Evolutionary conservation across 495 filamentous ascomycete genomes (phyloP).

Genomic region (Talaromyces wortmannii): DNA sequence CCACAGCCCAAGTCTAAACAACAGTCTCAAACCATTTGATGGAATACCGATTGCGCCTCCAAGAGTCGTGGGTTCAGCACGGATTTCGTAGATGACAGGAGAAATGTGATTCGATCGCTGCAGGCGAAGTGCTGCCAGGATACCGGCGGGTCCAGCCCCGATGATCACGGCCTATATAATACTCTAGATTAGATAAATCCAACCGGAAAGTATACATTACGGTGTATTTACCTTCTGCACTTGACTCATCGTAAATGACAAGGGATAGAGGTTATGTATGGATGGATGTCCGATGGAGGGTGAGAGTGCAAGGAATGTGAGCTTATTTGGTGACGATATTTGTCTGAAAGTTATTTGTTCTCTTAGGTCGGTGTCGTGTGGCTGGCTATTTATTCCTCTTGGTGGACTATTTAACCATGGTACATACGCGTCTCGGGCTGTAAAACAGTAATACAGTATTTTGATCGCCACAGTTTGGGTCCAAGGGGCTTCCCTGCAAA

Average conservation of each 20-base stretch:
- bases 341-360: neutral
- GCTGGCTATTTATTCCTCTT: neutral
- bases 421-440: neutral
- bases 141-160: constrained; percentile 8
- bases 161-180: neutral
- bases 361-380: neutral
- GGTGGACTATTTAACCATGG: too few relatives aligned
- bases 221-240: neutral
- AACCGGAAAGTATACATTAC: neutral
- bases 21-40: constrained; percentile 37
- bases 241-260: neutral
- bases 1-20: constrained; percentile 29
- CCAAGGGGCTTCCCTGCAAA: neutral
- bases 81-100: constrained; percentile 23
- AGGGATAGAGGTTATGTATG: neutral
- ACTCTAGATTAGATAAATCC: neutral
- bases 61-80: constrained; percentile 26
- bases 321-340: neutral
- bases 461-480: neutral
- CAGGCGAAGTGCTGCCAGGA: constrained; percentile 18
- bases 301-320: neutral
- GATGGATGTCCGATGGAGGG: neutral
- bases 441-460: neutral
- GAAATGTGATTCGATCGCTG: constrained; percentile 19
- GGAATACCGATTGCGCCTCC: constrained; percentile 11